Percentiles rank a stretch among this genome's conserved stretches.
phyloP scores from a whole-genome alignment of 2,329 filamentous ascomycete genomes.

The Ophiocordyceps camponoti-rufipedis region DNA sequence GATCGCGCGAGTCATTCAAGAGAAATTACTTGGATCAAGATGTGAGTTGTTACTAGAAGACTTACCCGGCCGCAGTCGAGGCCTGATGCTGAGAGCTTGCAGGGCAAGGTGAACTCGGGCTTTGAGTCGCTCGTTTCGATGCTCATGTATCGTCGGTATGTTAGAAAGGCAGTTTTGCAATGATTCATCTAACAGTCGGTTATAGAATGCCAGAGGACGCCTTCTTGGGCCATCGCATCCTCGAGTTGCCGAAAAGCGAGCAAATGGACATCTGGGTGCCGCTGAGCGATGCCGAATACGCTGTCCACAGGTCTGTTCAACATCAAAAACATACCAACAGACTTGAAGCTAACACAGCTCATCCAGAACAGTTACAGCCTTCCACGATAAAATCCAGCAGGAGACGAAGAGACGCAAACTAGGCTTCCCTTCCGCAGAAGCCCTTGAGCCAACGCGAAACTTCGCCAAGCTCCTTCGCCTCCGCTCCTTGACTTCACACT shows the following conservation, averaged over 20 bases:
- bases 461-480: constrained; percentile 4
- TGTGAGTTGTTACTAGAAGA: not conserved
- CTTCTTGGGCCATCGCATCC: constrained; percentile 10
- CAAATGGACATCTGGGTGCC: constrained; percentile 7
- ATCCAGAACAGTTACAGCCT: not conserved
- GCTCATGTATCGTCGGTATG: constrained; percentile 13
- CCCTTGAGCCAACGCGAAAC: not conserved
- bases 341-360: not conserved
- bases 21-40: constrained; percentile 5
- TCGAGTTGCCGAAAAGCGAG: constrained; percentile 7
- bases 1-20: constrained; percentile 2
- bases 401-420: not conserved
- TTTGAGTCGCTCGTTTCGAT: constrained; percentile 7
- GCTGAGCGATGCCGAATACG: constrained; percentile 8
- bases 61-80: no score
- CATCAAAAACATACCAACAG: no score
- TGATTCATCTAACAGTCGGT: not conserved
- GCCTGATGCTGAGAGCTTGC: no score
- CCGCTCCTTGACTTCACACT: constrained; percentile 7
- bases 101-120: constrained; percentile 3
- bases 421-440: not conserved
- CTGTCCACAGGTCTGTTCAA: constrained; percentile 9
- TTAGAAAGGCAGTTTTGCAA: no score
- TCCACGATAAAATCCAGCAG: no score
- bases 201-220: constrained; percentile 9